Evolutionary conservation across 225 moss, liverwort and hornwort species (phyloP).

Genomic region (Pseudoscleropodium purum): DNA sequence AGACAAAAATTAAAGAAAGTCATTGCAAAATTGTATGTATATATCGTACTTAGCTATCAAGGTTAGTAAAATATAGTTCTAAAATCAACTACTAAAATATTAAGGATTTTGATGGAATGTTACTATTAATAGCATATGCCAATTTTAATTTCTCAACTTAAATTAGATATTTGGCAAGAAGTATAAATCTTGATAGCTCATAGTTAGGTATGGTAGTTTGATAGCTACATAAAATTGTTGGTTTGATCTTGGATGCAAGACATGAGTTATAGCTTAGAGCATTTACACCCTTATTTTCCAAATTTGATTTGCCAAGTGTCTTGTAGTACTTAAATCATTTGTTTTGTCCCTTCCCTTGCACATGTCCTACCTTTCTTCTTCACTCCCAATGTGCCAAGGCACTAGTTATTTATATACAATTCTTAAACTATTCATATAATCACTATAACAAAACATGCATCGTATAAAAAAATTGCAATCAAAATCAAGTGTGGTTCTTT

Average conservation of each 20-base stretch:
- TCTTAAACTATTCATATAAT: background rate
- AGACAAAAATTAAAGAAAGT: background rate
- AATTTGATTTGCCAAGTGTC: background rate
- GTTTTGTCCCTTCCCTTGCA: background rate
- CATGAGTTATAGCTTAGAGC: accelerated
- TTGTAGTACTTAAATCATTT: background rate
- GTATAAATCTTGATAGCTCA: accelerated
- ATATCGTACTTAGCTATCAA: too few species aligned
- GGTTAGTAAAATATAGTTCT: too few species aligned
- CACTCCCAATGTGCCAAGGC: background rate
- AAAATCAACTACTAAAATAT: too few species aligned
- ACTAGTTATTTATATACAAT: background rate
- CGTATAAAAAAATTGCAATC: too few species aligned
- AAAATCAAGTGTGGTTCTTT: too few species aligned
- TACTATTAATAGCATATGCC: too few species aligned
- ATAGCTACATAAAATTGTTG: too few species aligned
- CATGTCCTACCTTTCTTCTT: background rate
- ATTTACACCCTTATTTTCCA: background rate
- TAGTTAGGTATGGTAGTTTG: too few species aligned
- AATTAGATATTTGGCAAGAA: background rate
- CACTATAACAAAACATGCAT: too few species aligned
- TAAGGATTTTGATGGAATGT: too few species aligned
- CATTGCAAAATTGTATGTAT: background rate
- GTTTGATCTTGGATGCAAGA: background rate
- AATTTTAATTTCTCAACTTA: background rate